These are phyloP conservation scores for Logfia minima DNA, from an alignment of 129 eudicot genomes.

Conservation along the genomic window DNA sequence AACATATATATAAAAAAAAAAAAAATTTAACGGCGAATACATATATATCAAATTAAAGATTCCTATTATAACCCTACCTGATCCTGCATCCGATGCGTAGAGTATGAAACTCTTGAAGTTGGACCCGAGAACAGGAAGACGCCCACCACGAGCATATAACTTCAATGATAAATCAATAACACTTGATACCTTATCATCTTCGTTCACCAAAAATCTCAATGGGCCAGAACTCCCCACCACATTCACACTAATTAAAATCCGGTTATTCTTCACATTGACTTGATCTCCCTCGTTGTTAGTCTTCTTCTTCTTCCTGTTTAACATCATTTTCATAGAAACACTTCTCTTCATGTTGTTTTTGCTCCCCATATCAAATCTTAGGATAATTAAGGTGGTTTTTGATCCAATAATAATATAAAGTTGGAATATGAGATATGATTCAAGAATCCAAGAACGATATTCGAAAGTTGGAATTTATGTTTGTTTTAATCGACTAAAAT, in stretches of 20 bases:
- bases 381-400: not conserved
- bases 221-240: slow-evolving; percentile 69
- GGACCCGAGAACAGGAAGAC: slow-evolving; percentile 61
- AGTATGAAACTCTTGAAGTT: slow-evolving; percentile 42
- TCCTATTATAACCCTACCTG: slow-evolving; percentile 29
- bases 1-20: no score
- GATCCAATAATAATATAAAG: not conserved
- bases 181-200: slow-evolving; percentile 36
- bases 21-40: no score
- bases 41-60: not conserved
- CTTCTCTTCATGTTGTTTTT: slow-evolving; percentile 14
- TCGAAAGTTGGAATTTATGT: not conserved
- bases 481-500: slow-evolving; percentile 8
- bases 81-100: slow-evolving; percentile 42
- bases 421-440: slow-evolving; percentile 14
- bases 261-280: slow-evolving; percentile 23
- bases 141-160: slow-evolving; percentile 52
- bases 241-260: slow-evolving; percentile 51
- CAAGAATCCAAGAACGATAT: slow-evolving; percentile 13
- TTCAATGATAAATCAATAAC: slow-evolving; percentile 50
- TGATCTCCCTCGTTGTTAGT: not conserved
- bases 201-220: slow-evolving; percentile 50
- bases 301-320: slow-evolving; percentile 16
- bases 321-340: slow-evolving; percentile 6
- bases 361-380: slow-evolving; percentile 3